Base-by-base conservation (phyloP, 441 rosid species). In the Capsella rubella region DNA sequence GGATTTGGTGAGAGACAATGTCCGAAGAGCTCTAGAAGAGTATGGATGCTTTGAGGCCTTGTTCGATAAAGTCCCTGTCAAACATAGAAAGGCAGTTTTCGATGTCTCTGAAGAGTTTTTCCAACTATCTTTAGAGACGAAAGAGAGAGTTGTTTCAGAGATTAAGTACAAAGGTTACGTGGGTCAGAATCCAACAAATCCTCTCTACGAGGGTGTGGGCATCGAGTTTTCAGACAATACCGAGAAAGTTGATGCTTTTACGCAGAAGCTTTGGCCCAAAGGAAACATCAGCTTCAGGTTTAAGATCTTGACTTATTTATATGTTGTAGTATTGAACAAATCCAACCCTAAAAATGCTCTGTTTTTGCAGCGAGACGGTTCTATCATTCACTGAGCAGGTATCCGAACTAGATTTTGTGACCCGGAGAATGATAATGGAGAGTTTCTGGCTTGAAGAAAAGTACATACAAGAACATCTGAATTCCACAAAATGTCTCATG, bases 1-100 rank as follows among this genome's bases (percentile, higher is more conserved):
- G 78, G 69, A 59, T 8, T 67, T 16, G 0, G 73, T 74, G 73
- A 51, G 69, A 74, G 56, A 13, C 9, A 1, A 60, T 14, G 78
- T 67, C n/a, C 29, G 72, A 49, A 74, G 14, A 66, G 67, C 72
- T 31, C 53, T 74, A 57, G 78, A 39, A 66, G 72, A 57, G 7
- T 74, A 57, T 1, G 72, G 72, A 49, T 57, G 78, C 25, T 74
- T 74, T 0, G 60, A 74, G 54, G 78, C 72, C 53, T 74, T 74
- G 60, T 74, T 74, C 11, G 72, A 73, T 29, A 57, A 57, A 65
- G 53, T 73, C 16, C 35, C 59, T 15, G 13, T 27, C 27, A 5
- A 73, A 37, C 52, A 56, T 56, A 13, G 59, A 29, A 65, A 56
- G 34, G 78, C 53, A 13, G 10, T 73, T 37, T 65, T 65, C 13